Evolutionary conservation across 306 rosid genomes (phyloP), one percentile per base, ranked within the genome.

Genomic region (Hippophae rhamnoides): DNA sequence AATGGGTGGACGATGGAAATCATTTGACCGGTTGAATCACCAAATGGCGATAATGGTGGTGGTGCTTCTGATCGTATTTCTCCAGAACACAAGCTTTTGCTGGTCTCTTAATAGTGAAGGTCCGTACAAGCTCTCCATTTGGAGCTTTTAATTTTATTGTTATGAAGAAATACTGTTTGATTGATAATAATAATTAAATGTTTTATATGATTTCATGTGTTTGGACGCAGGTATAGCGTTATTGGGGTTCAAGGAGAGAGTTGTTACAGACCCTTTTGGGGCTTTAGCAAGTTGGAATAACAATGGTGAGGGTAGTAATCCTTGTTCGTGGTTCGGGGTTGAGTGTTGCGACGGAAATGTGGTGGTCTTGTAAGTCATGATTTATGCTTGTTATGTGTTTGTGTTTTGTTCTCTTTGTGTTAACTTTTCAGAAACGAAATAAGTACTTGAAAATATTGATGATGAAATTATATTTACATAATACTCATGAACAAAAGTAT

Each of bases 251-350:
- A 63, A 69, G 66, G 84, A 84, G 53, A 62, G 64, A 41, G 65
- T 82, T 45, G 65, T 52, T 45, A 66, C 76, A n/a, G 95, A 89
- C 68, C 76, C 87, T 4, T 71, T 59, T 54, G 82, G 79, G 8
- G 90, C 78, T 55, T 72, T 81, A 25, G 53, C 64, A 47, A 74
- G 43, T 55, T 89, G 95, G 97, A 89, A 76, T 27, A 74, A 52
- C 9, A 52, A 58, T 11, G 77, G 56, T 23, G 82, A 60, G 57
- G 60, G 52, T 23, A 72, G 25, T 43, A 75, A 78, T 77, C 85
- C 69, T 0, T 87, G 94, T 55, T 80, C 83, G 0, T 82, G 95
- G 95, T 75, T 77, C 13, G 95, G 97, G 3, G 82, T 84, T 8
- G 81, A 86, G 57, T 89, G 89, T 62, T 79, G 84, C 6, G 60